These are phyloP conservation scores for Backusella circina DNA, from an alignment of 192 early-diverging fungal genomes.

Conservation along the genomic window DNA sequence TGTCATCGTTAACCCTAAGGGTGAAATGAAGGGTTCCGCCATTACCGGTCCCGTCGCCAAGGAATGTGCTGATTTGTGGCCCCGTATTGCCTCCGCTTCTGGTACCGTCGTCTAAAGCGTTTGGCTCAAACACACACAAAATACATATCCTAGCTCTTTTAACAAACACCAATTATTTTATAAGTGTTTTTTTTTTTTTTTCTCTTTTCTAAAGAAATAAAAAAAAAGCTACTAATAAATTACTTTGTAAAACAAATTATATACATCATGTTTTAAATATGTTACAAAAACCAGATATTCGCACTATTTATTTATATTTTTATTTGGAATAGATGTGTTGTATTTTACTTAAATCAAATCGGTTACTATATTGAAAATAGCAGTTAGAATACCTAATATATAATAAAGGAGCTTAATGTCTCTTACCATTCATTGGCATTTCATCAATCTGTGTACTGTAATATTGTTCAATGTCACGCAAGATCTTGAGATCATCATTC, in stretches of 20 bases:
- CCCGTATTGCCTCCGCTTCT: conserved; percentile 94
- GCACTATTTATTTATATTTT: neutral
- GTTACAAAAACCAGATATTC: neutral
- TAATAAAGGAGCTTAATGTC: neutral
- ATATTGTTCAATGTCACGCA: conserved; percentile 98
- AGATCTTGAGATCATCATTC: conserved; percentile 87
- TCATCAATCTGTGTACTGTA: conserved; percentile 97
- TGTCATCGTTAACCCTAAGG: conserved; percentile 92
- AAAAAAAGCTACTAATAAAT: neutral
- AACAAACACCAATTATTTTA: neutral
- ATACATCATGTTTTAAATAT: neutral
- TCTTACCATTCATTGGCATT: conserved; percentile 78
- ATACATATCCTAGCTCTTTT: neutral
- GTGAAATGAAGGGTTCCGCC: conserved; percentile 77
- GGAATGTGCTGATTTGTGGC: conserved; percentile 99
- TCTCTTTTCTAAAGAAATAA: neutral
- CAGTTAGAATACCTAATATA: neutral
- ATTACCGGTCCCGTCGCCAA: conserved; percentile 99
- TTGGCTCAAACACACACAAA: neutral
- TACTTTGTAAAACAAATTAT: neutral
- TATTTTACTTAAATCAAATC: conserved; percentile 10
- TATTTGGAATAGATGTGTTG: neutral
- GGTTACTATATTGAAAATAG: neutral
- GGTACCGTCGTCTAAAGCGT: conserved; percentile 64
- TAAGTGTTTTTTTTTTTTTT: neutral